Conservation (phyloP, 1,284 basidiomycete genomes). For the Cerrena zonata region DNA sequence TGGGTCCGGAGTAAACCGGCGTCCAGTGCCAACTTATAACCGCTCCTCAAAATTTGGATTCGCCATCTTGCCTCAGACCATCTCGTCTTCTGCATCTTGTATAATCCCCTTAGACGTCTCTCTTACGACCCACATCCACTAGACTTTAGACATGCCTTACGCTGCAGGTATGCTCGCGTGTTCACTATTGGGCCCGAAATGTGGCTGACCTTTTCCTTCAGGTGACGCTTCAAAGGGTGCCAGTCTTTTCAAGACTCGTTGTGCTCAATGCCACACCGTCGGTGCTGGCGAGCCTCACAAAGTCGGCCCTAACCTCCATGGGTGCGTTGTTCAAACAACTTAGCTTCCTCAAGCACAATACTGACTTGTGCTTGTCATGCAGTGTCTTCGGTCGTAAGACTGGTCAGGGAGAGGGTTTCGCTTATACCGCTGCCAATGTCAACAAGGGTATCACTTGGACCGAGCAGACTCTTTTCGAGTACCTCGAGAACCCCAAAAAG, state of each 20-base stretch:
- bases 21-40: slow-evolving; percentile 21
- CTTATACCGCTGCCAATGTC: slow-evolving; percentile 93
- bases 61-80: slow-evolving; percentile 11
- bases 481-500: slow-evolving; percentile 96
- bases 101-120: slow-evolving; percentile 16
- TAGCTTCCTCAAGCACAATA: background rate
- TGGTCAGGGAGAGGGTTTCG: slow-evolving; percentile 82
- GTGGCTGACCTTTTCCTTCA: slow-evolving; percentile 25
- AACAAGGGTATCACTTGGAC: slow-evolving; percentile 90
- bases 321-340: slow-evolving; percentile 48
- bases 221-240: slow-evolving; percentile 89
- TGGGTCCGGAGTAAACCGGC: slow-evolving; percentile 19
- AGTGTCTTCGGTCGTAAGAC: slow-evolving; percentile 84
- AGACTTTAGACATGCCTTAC: slow-evolving; percentile 33
- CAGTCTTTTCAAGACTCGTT: slow-evolving; percentile 91
- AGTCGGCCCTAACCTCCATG: slow-evolving; percentile 93
- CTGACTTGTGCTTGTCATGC: slow-evolving; percentile 11
- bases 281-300: slow-evolving; percentile 79
- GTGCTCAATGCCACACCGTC: slow-evolving; percentile 95
- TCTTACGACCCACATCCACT: slow-evolving; percentile 19
- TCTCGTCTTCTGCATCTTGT: slow-evolving; percentile 13
- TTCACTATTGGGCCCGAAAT: background rate
- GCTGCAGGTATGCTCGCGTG: slow-evolving; percentile 23
- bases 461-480: slow-evolving; percentile 86
- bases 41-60: slow-evolving; percentile 17